These are phyloP conservation scores for Macrophomina phaseolina DNA, from an alignment of 2,329 filamentous ascomycete species.

Conservation along the genomic window DNA sequence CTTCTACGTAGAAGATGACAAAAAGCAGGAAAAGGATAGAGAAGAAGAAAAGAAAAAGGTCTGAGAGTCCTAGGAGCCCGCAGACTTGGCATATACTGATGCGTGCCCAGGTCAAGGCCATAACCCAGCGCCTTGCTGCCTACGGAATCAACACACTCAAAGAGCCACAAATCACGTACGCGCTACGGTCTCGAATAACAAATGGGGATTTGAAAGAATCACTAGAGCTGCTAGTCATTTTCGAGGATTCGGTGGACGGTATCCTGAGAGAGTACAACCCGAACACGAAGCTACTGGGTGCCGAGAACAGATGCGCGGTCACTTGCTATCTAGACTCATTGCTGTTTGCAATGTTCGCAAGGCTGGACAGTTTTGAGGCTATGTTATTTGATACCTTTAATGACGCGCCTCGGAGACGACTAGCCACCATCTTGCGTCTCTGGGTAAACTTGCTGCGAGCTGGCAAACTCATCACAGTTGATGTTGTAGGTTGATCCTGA, in stretches of 20 bases:
- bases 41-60: conserved; percentile 60
- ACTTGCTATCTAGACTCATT: conserved; percentile 95
- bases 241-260: conserved; percentile 82
- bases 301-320: conserved; percentile 81
- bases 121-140: conserved; percentile 59
- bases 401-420: conserved; percentile 72
- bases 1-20: conserved; percentile 66
- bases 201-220: conserved; percentile 75
- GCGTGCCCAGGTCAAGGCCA: conserved; percentile 53
- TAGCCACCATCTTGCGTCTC: conserved; percentile 79
- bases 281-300: conserved; percentile 75
- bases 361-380: conserved; percentile 87
- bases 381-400: conserved; percentile 83
- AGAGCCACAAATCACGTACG: conserved; percentile 68
- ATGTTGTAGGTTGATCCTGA: conserved; percentile 66
- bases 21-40: conserved; percentile 60
- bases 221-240: conserved; percentile 75
- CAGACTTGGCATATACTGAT: not conserved
- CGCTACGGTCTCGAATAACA: conserved; percentile 66
- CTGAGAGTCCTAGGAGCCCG: not conserved
- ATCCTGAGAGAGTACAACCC: conserved; percentile 77
- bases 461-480: conserved; percentile 82
- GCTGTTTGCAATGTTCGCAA: conserved; percentile 94
- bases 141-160: conserved; percentile 62
- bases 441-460: conserved; percentile 93